Conservation (phyloP, 768 basidiomycete genomes). For the Xanthoconium purpureum region DNA sequence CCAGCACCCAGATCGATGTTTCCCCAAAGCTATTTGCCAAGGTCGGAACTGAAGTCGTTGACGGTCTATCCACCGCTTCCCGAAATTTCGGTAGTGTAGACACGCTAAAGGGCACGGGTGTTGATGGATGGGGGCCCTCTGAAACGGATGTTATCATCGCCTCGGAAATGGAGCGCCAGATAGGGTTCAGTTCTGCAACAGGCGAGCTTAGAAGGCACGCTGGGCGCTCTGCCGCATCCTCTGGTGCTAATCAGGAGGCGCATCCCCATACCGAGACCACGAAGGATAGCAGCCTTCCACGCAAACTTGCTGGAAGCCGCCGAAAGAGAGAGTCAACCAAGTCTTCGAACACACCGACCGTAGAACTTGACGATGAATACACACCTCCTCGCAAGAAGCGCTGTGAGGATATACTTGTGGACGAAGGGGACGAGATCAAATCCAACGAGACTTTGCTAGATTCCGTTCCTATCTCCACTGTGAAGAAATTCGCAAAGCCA, state of each 20-base stretch:
- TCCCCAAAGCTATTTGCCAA: constrained; percentile 4
- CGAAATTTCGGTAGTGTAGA: neutral
- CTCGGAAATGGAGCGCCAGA: neutral
- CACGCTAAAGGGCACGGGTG: neutral
- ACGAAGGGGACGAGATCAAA: neutral
- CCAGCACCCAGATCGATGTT: constrained; percentile 12
- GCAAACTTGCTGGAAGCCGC: constrained; percentile 23
- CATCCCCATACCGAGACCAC: neutral
- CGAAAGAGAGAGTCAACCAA: constrained; percentile 24
- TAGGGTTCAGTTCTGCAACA: neutral
- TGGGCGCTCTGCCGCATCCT: neutral
- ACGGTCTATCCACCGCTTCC: neutral
- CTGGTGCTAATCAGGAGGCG: neutral
- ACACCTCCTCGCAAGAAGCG: constrained; percentile 20
- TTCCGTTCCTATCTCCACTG: constrained; percentile 4
- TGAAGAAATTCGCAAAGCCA: constrained; percentile 36
- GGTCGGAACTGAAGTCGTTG: neutral
- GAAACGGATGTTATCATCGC: neutral
- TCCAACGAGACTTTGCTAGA: neutral
- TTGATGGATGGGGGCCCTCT: neutral
- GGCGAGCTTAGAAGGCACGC: neutral
- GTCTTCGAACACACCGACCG: neutral
- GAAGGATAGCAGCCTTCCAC: neutral
- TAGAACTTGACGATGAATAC: constrained; percentile 16
- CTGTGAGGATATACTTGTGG: constrained; percentile 6